Conservation (phyloP, 495 filamentous ascomycete genomes). For the Paragyromitra xinjiangensis region DNA sequence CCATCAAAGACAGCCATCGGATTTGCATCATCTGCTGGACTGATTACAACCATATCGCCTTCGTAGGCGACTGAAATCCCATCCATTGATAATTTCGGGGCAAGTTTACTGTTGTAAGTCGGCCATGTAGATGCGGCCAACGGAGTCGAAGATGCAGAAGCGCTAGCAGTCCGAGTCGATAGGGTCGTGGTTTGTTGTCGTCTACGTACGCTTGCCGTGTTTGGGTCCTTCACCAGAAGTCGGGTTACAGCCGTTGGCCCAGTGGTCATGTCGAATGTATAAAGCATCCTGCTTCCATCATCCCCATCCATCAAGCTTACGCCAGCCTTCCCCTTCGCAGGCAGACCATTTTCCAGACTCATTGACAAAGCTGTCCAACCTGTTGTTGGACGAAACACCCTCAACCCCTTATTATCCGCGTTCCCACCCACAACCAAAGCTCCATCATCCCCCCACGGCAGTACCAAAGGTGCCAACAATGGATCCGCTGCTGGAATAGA, state of each 20-base stretch:
- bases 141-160: constrained; percentile 38
- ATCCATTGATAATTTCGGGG: constrained; percentile 68
- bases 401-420: constrained; percentile 71
- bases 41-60: constrained; percentile 73
- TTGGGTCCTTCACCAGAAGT: constrained; percentile 48
- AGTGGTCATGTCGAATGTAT: constrained; percentile 77
- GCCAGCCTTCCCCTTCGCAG: constrained; percentile 53
- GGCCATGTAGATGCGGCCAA: constrained; percentile 73
- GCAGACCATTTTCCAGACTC: constrained; percentile 67
- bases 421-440: constrained; percentile 82
- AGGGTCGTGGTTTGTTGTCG: constrained; percentile 22
- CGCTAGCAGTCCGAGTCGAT: constrained; percentile 5
- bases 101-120: constrained; percentile 76
- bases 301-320: constrained; percentile 68
- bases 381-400: constrained; percentile 65
- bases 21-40: constrained; percentile 73
- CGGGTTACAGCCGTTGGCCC: constrained; percentile 78
- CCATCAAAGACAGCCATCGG: constrained; percentile 82
- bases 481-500: constrained; percentile 67
- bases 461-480: constrained; percentile 72
- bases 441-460: constrained; percentile 77
- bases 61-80: constrained; percentile 72
- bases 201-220: constrained; percentile 45
- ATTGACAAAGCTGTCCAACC: constrained; percentile 74
- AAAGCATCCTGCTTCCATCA: constrained; percentile 83